Percentiles rank a stretch among this genome's conserved stretches.
Conservation (phyloP, 805 yeast species). For the Saturnispora saitoi region DNA sequence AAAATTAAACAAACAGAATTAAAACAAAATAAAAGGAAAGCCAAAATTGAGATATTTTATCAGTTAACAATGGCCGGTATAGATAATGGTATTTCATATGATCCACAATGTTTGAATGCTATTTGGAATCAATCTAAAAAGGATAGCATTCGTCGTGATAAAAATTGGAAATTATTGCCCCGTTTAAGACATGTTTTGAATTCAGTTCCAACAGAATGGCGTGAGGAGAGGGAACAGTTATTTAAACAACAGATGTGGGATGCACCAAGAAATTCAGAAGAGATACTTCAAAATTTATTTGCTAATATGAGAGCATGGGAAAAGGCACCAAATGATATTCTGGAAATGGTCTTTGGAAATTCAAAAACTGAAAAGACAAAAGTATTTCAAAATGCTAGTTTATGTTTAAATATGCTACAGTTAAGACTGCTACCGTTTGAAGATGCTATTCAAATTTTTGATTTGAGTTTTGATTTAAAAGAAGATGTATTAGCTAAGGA, state of each 20-base stretch:
- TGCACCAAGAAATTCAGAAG: slow-evolving; percentile 45
- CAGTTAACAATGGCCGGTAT: slow-evolving; percentile 33
- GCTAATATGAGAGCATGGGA: slow-evolving; percentile 92
- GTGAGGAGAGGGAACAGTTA: slow-evolving; percentile 23
- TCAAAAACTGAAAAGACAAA: slow-evolving; percentile 11
- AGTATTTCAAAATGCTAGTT: slow-evolving; percentile 4
- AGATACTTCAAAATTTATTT: slow-evolving; percentile 50
- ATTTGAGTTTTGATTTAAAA: slow-evolving; percentile 13
- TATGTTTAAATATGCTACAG: slow-evolving; percentile 13
- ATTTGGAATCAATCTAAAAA: slow-evolving; percentile 9
- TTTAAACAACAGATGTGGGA: slow-evolving; percentile 31
- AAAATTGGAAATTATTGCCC: slow-evolving; percentile 82
- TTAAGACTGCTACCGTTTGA: slow-evolving; percentile 19
- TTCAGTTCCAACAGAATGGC: slow-evolving; percentile 50
- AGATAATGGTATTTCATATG: slow-evolving; percentile 52
- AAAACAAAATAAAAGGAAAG: slow-evolving; percentile 13
- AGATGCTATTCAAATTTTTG: slow-evolving; percentile 13
- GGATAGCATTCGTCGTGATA: slow-evolving; percentile 44
- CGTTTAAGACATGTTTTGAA: slow-evolving; percentile 67
- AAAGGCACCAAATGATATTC: slow-evolving; percentile 47
- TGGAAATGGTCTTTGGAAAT: slow-evolving; percentile 40
- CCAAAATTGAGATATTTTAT: slow-evolving; percentile 35
- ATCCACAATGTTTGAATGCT: slow-evolving; percentile 57
- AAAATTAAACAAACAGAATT: slow-evolving; percentile 1
- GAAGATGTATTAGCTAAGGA: slow-evolving; percentile 10